phyloP scores from a whole-genome alignment of 225 moss, liverwort and hornwort genomes.

The Bryum argenteum region DNA sequence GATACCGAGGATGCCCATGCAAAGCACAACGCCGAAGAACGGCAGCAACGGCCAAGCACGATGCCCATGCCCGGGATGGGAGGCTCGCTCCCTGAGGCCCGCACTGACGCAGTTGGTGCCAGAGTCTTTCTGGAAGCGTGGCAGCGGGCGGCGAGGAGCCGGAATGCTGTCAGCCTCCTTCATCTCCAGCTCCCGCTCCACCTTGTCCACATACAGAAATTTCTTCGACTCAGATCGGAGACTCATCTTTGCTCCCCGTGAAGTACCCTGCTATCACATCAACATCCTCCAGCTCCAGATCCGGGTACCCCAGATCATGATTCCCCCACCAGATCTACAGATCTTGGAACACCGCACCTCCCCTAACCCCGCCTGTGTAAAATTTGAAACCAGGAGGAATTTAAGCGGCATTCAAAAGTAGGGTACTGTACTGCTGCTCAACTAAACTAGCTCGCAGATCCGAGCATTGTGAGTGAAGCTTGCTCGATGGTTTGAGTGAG shows the following conservation, averaged over 20 bases:
- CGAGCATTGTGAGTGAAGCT: not conserved
- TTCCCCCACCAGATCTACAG: not conserved
- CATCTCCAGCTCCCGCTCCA: slow-evolving; percentile 32
- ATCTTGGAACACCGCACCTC: not conserved
- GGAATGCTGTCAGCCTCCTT: slow-evolving; percentile 39
- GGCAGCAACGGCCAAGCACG: slow-evolving; percentile 55
- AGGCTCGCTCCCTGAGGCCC: slow-evolving; percentile 45
- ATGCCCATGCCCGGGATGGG: not conserved
- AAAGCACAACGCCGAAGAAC: slow-evolving; percentile 36
- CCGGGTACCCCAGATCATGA: slow-evolving; percentile 10
- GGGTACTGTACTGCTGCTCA: too few species aligned
- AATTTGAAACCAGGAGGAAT: not conserved
- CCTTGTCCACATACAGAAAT: slow-evolving; percentile 47
- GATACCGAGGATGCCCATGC: slow-evolving; percentile 43
- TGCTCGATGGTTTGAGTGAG: not conserved
- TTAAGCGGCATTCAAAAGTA: too few species aligned
- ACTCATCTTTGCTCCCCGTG: slow-evolving; percentile 20
- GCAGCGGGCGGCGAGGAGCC: slow-evolving; percentile 43
- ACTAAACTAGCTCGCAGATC: too few species aligned
- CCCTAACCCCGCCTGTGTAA: not conserved
- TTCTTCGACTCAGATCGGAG: slow-evolving; percentile 54
- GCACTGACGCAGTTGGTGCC: slow-evolving; percentile 47
- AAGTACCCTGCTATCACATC: slow-evolving; percentile 20
- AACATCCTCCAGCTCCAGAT: slow-evolving; percentile 28
- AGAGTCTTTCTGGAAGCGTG: slow-evolving; percentile 52